Evolutionary conservation across 2,329 filamentous ascomycete species (phyloP), one percentile per base, ranked within the genome.

Genomic region (Sclerotinia nivalis): DNA sequence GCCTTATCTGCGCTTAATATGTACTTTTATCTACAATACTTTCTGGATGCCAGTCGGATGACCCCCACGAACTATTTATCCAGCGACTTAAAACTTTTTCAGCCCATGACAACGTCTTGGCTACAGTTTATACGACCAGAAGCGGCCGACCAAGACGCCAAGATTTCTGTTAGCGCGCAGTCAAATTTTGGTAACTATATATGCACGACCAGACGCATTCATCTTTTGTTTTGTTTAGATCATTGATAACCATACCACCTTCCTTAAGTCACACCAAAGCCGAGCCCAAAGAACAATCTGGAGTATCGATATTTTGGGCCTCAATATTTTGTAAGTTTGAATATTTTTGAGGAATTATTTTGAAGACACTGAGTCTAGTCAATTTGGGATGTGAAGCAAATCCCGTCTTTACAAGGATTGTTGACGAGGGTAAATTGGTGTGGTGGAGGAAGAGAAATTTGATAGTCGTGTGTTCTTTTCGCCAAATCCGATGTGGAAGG

Each of bases 401-500:
- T 69, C 81, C 81, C 20, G 72, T 82, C 56, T 72, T 83, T 69
- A 80, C 80, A 43, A 78, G 78, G 64, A 75, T 83, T 60, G 80
- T 82, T 18, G 76, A 80, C 34, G 75, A 80, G 67, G 81, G 83
- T 72, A 78, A 73, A 49, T 75, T 80, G 13, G 74, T 77, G 66
- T 82, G 81, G 81, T 82, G 79, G 69, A 76, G 74, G 69, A 82
- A 82, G 70, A 73, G 70, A 25, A 80, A 82, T 71, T 74, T 81
- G 20, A 75, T 80, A 61, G 45, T 76, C 49, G 76, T 82, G 75
- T 81, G 82, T 72, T 50, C 40, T 43, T 82, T 22, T 76, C 75
- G 56, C 76, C 82, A 47, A 76, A 86, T 50, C 82, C 83, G 13
- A 82, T 83, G 31, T 85, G 83, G 75, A 83, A 86, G 76, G 84